phyloP scores from a whole-genome alignment of 208 protist species.

The Kentomonas sorsogonicus region DNA sequence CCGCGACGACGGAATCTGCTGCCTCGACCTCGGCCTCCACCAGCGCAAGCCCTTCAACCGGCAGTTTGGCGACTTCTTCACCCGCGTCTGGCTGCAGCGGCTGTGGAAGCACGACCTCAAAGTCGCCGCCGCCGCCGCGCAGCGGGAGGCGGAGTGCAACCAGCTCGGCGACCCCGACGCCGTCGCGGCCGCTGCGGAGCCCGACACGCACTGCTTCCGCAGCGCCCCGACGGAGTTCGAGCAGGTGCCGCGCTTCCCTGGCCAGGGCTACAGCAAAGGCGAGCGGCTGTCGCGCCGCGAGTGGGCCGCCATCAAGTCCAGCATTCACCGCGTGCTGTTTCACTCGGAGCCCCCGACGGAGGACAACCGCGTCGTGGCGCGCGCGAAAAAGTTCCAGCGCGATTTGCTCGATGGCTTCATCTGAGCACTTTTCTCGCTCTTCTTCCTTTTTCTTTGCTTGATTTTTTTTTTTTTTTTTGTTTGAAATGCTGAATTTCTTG shows the following conservation, averaged over 20 bases:
- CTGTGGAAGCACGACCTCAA: constrained; percentile 26
- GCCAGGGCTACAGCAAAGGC: constrained; percentile 33
- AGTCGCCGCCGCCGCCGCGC: constrained; percentile 9
- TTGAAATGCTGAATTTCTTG: background rate
- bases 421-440: constrained; percentile 11
- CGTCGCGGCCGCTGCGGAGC: constrained; percentile 18
- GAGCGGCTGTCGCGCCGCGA: constrained; percentile 24
- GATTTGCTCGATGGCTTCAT: constrained; percentile 40
- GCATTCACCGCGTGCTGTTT: constrained; percentile 19
- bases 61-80: constrained; percentile 28
- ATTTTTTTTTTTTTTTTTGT: constrained; percentile 4
- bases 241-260: constrained; percentile 35
- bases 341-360: constrained; percentile 16
- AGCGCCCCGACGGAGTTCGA: constrained; percentile 16
- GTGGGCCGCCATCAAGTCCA: constrained; percentile 17
- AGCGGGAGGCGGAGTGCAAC: constrained; percentile 6
- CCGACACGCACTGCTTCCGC: too few relatives aligned
- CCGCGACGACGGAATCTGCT: constrained; percentile 5
- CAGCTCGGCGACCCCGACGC: constrained; percentile 8
- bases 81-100: constrained; percentile 27
- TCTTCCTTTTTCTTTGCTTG: constrained; percentile 4
- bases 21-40: constrained; percentile 26
- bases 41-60: constrained; percentile 24
- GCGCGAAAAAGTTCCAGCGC: constrained; percentile 21
- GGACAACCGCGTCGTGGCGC: constrained; percentile 16